Evolutionary conservation across 2,329 filamentous ascomycete species (phyloP), one percentile per base, ranked within the genome.

Genomic region (Fusarium odoratissimum): DNA sequence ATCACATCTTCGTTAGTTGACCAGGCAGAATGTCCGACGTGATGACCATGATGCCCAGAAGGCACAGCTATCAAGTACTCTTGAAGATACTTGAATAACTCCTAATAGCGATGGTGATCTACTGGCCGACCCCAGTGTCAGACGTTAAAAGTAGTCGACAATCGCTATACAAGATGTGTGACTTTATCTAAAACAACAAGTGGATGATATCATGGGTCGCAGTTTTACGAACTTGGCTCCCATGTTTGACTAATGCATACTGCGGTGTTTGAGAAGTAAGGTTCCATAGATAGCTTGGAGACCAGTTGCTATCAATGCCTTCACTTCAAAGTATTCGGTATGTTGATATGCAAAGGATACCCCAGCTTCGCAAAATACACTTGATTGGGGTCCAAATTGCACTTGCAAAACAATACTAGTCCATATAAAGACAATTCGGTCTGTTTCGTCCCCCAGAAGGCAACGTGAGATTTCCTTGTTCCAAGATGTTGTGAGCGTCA

Each of bases 361-460:
- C 56, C 54, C 59, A 69, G 49, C 48, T 64, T 77, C 75, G 75
- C 75, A 77, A 77, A 71, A 66, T 25, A 55, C 54, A 55, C 75
- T 77, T 60, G 56, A 76, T 76, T 38, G 41, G 72, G 58, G 64
- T 48, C 54, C 42, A 42, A 72, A 75, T 74, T 58, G 74, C 67
- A 76, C 75, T 73, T 75, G 75, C 75, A 71, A 74, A 62, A 77
- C 68, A 48, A 67, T 55, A 44, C 72, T 71, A 74, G 64, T 69
- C 71, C 64, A 21, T 40, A 72, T 72, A 44, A 49, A 67, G 68
- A 60, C 60, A 58, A 54, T 51, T 60, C 23, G 33, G 48, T 57
- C 37, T 42, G 45, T 60, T 65, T 64, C 58, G 69, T 56, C 62
- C 41, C 64, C 55, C 57, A 46, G 58, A 66, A 48, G 38, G 45